Base-by-base conservation (phyloP, 2,329 filamentous ascomycete species). In the Xylaria sp. region DNA sequence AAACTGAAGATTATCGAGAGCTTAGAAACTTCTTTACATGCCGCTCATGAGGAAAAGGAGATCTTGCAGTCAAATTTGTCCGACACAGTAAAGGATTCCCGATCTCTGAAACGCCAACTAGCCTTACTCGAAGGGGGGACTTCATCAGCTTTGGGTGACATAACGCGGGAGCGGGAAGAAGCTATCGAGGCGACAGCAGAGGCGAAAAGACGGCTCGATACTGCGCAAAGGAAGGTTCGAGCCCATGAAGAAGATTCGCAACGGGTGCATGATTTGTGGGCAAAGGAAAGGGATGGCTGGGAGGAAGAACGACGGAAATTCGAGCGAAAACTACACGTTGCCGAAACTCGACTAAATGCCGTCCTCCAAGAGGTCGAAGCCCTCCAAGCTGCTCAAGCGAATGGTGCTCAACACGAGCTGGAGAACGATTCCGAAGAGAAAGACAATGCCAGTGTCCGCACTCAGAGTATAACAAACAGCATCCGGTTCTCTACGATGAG, bases 271-370 rank as follows among this genome's bases (percentile, higher is more conserved):
- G 87, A 90, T 62, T 85, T 94, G 67, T 97, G 93, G 92, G 90
- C 91, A 11, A 89, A 88, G 61, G 96, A 99, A 72, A 96, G 92
- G 77, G 90, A 95, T 63, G 83, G 84, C 2, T 98, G 94, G 94
- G 91, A 94, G 13, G 89, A 91, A 56, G 94, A 97, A 78, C 92
- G 89, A 75, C 90, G 94, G 63, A 92, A 88, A 65, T 86, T 93
- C 69, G 95, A 99, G 79, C 90, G 93, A 65, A 93, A 92, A 74
- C 83, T 97, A 15, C 94, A 98, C 78, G 87, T 97, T n/a, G 92
- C 94, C 1, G 96, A 99, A 81, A 92, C 87, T 36, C 90, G 95
- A 44, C 81, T 99, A 63, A 96, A 95, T 78, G 86, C 88, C 11
- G 87, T 99, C 11, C 84, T 99, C 53, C 93, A 95, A 44, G 96